These are phyloP conservation scores for Globisporangium lucens DNA, from an alignment of 352 stramenopile genomes.

Conservation along the genomic window DNA sequence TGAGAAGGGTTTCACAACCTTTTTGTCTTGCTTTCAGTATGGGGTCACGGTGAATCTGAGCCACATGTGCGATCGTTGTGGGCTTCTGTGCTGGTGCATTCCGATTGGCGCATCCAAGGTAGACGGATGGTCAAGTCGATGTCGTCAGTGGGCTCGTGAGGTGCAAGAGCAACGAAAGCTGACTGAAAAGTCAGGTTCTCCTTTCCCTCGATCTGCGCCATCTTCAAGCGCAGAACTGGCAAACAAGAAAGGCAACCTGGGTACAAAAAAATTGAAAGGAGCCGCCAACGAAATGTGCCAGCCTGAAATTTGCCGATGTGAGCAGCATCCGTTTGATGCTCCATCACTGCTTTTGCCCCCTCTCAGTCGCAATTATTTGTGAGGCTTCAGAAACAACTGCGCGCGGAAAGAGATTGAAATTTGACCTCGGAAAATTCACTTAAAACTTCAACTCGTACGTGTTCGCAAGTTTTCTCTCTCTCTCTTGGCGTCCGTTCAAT, in stretches of 20 bases:
- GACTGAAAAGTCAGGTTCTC: neutral
- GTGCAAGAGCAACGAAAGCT: neutral
- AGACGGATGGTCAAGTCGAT: constrained; percentile 11
- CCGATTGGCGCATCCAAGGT: constrained; percentile 8
- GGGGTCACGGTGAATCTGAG: constrained; percentile 1
- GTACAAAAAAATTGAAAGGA: neutral
- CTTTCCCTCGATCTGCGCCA: neutral
- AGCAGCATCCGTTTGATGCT: neutral
- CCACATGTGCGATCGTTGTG: constrained; percentile 4
- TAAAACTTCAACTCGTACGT: neutral
- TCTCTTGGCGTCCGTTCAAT: neutral
- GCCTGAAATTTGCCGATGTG: neutral
- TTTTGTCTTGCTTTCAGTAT: constrained; percentile 1
- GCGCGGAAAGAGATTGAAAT: neutral
- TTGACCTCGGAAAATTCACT: neutral
- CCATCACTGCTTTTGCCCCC: neutral
- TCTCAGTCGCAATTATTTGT: neutral
- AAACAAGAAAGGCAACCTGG: neutral
- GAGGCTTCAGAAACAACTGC: neutral
- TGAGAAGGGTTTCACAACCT: neutral
- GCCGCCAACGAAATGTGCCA: neutral
- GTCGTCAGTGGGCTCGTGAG: neutral
- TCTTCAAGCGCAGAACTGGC: neutral
- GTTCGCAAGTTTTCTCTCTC: neutral
- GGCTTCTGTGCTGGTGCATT: constrained; percentile 9